phyloP scores from a whole-genome alignment of 2,329 filamentous ascomycete genomes.

The Ascochyta viciae-villosae region DNA sequence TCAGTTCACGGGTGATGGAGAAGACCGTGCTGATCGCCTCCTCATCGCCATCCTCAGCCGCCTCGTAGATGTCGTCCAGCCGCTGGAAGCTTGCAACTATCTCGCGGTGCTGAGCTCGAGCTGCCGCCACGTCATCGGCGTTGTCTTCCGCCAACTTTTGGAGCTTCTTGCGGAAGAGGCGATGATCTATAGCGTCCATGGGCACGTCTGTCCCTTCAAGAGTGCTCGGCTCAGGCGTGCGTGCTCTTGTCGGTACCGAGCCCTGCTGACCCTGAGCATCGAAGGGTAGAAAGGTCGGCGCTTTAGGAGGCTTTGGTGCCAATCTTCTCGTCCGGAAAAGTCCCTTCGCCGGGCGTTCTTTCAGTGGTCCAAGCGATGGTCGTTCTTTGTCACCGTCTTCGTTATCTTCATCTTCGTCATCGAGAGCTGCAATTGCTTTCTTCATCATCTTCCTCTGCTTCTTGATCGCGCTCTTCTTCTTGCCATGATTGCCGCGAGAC shows the following conservation, averaged over 20 bases:
- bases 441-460: conserved; percentile 37
- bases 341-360: conserved; percentile 37
- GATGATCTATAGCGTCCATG: conserved; percentile 37
- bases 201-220: conserved; percentile 41
- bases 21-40: conserved; percentile 64
- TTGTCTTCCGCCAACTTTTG: conserved; percentile 32
- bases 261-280: conserved; percentile 20
- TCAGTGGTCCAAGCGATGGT: conserved; percentile 25
- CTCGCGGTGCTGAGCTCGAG: conserved; percentile 45
- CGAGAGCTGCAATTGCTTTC: conserved; percentile 28
- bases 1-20: conserved; percentile 63
- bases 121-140: conserved; percentile 53
- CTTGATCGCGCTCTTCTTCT: conserved; percentile 35
- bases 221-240: conserved; percentile 20
- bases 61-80: conserved; percentile 50
- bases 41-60: conserved; percentile 58
- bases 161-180: conserved; percentile 39
- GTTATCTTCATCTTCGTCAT: conserved; percentile 21
- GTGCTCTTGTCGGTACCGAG: neutral
- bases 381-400: conserved; percentile 23
- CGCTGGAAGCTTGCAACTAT: conserved; percentile 54
- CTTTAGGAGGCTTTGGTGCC: conserved; percentile 24
- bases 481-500: conserved; percentile 38
- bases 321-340: conserved; percentile 37
- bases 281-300: conserved; percentile 40